Evolutionary conservation across 148 eudicot genomes (phyloP).

Genomic region (Chenopodium quinoa): DNA sequence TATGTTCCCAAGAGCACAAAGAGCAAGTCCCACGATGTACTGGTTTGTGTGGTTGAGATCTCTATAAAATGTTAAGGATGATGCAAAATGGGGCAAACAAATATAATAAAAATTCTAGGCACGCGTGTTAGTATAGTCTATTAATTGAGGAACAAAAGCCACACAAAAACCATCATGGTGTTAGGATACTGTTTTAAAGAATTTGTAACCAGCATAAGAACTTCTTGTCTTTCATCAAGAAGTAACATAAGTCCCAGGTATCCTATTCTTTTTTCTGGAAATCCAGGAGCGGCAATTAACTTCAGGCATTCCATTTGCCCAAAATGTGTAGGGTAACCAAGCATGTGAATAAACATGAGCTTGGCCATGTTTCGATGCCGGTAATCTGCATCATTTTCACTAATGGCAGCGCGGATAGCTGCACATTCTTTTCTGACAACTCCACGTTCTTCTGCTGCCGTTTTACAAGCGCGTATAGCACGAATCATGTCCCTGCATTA

Average conservation of each 20-base stretch:
- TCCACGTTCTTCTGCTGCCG: constrained; percentile 98
- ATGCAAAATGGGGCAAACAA: constrained; percentile 14
- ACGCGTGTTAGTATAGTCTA: neutral
- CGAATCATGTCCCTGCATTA: constrained; percentile 96
- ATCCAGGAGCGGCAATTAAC: constrained; percentile 91
- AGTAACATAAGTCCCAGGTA: constrained; percentile 97
- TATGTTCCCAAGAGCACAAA: constrained; percentile 97
- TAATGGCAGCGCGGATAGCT: constrained; percentile 87
- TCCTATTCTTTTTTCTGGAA: constrained; percentile 95
- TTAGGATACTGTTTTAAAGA: constrained; percentile 96
- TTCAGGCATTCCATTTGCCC: constrained; percentile 99
- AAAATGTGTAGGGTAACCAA: constrained; percentile 98
- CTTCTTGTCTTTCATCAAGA: constrained; percentile 99
- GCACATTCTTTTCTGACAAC: constrained; percentile 99
- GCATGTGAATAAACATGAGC: constrained; percentile 99
- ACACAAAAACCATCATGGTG: constrained; percentile 15
- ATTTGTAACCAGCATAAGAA: constrained; percentile 96
- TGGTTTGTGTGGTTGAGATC: constrained; percentile 92
- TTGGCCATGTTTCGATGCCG: constrained; percentile 97
- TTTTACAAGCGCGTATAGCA: constrained; percentile 94
- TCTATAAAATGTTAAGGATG: constrained; percentile 65
- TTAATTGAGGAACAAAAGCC: neutral
- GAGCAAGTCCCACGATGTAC: constrained; percentile 97
- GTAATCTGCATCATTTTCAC: constrained; percentile 89
- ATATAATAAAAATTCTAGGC: constrained; percentile 1